A percentile compares a stretch with the other conserved stretches of the same genome.
Conservation (phyloP, 495 filamentous ascomycete species). For the Talaromyces wortmannii region DNA sequence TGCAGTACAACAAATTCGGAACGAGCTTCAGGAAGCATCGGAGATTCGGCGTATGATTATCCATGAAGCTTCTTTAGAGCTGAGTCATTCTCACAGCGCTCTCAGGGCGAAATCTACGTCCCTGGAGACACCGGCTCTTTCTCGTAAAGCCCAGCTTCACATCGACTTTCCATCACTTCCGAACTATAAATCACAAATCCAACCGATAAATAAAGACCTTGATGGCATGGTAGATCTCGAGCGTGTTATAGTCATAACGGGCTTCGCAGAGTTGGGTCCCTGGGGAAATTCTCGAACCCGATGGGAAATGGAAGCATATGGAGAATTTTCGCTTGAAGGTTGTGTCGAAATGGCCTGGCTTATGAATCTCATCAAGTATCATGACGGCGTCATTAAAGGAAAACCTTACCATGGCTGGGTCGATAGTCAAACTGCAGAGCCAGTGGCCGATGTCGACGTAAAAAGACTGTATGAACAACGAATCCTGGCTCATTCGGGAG, state of each 20-base stretch:
- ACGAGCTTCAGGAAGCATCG: background rate
- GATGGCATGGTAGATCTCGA: conserved; percentile 15
- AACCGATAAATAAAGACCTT: background rate
- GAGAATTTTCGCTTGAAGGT: conserved; percentile 7
- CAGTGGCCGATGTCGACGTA: conserved; percentile 10
- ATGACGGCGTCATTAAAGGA: conserved; percentile 10
- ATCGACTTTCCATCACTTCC: conserved; percentile 7
- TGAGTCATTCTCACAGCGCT: conserved; percentile 58
- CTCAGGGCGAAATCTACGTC: conserved; percentile 86
- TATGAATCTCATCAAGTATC: conserved; percentile 18
- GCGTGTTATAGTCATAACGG: conserved; percentile 9
- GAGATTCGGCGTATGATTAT: conserved; percentile 61
- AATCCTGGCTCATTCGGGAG: conserved; percentile 8
- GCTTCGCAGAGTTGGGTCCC: conserved; percentile 15
- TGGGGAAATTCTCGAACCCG: conserved; percentile 15
- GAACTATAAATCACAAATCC: background rate
- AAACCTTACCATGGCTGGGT: conserved; percentile 15
- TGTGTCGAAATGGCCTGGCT: conserved; percentile 16
- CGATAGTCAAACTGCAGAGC: conserved; percentile 8
- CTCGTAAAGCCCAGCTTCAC: conserved; percentile 18
- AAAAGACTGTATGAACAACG: conserved; percentile 4
- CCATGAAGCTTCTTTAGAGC: conserved; percentile 92
- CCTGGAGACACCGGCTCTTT: conserved; percentile 82
- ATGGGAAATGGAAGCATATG: conserved; percentile 16
- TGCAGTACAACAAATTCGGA: background rate